Conservation (phyloP, 805 yeast species). For the Myxozyma neotropica region DNA sequence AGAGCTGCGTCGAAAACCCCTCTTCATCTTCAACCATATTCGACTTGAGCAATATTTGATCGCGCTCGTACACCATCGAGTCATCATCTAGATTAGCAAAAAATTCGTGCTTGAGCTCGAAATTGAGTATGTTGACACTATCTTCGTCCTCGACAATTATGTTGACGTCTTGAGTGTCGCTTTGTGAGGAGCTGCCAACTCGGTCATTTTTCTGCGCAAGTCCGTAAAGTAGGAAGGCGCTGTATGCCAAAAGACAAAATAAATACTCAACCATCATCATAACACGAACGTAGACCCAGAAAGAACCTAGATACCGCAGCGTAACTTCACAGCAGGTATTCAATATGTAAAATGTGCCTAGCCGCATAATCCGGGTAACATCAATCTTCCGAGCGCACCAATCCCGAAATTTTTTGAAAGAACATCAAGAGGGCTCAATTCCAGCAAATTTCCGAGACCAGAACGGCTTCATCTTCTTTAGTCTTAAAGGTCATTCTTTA, state of each 20-base stretch:
- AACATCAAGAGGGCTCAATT: too few species aligned
- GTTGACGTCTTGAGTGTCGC: too few species aligned
- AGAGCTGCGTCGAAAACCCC: too few species aligned
- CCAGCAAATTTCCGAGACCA: too few species aligned
- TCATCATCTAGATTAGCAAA: background rate
- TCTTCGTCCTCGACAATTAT: background rate
- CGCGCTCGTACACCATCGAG: background rate
- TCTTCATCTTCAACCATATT: background rate
- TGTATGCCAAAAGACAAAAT: too few species aligned
- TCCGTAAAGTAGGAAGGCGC: background rate
- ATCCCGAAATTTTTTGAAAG: constrained; percentile 28
- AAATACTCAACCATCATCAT: too few species aligned
- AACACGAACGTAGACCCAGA: too few species aligned
- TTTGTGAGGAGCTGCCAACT: background rate
- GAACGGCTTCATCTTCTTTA: too few species aligned
- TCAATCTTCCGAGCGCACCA: background rate
- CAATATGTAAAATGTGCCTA: too few species aligned
- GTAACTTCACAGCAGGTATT: too few species aligned
- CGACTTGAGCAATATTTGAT: background rate
- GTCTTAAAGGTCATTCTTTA: too few species aligned
- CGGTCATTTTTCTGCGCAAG: background rate
- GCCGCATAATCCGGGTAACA: constrained; percentile 3
- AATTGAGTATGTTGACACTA: background rate
- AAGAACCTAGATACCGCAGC: too few species aligned
- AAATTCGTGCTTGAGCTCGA: constrained; percentile 2